Evolutionary conservation across 2,329 filamentous ascomycete genomes (phyloP).

Genomic region (Pseudocercospora musae): DNA sequence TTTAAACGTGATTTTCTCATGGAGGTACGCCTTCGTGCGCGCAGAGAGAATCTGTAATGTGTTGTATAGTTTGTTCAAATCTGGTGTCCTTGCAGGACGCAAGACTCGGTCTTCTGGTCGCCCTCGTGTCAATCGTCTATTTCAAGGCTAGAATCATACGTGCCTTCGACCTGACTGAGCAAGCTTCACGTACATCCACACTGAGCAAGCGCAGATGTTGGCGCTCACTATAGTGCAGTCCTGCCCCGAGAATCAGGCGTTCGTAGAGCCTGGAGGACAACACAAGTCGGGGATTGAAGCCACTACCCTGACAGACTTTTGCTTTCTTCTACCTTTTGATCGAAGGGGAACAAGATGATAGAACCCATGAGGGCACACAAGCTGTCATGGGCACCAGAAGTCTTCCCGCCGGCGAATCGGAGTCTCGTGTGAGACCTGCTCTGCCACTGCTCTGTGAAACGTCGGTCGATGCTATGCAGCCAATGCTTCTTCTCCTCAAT

Average conservation of each 20-base stretch:
- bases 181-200: not conserved
- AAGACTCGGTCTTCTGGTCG: not conserved
- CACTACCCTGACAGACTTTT: not conserved
- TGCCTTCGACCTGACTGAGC: not conserved
- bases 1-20: not conserved
- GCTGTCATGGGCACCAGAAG: not conserved
- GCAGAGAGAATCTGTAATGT: constrained; percentile 11
- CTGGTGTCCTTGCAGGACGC: not conserved
- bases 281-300: not conserved
- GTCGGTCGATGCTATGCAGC: constrained; percentile 9
- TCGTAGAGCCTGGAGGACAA: not conserved
- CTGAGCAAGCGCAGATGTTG: not conserved
- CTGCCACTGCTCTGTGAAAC: not conserved
- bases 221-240: not conserved
- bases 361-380: not conserved
- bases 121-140: not conserved
- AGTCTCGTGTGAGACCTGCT: not conserved
- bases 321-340: not conserved
- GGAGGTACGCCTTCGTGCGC: not conserved
- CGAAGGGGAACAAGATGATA: not conserved
- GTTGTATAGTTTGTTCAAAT: constrained; percentile 13
- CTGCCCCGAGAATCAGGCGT: not conserved
- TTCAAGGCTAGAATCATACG: not conserved
- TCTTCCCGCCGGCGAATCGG: not conserved
- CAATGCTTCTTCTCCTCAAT: not conserved